Conservation (phyloP, 768 basidiomycete species). For the Coprinopsis strossmayeri region DNA sequence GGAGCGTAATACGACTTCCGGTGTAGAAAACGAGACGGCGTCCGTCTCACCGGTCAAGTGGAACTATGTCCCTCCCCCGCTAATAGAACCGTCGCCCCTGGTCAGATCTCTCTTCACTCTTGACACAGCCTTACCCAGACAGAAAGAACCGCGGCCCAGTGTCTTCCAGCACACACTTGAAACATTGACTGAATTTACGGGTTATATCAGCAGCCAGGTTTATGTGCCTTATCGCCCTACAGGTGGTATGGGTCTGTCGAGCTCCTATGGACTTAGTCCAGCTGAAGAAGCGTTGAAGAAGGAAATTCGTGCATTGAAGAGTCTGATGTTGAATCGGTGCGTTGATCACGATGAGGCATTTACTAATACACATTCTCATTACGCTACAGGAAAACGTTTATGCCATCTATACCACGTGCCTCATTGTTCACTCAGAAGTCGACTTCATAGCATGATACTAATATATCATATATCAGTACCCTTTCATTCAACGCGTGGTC, state of each 20-base stretch:
- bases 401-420: constrained; percentile 25
- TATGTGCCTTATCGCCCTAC: constrained; percentile 44
- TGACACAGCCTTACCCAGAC: constrained; percentile 29
- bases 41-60: constrained; percentile 30
- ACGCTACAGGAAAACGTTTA: constrained; percentile 31
- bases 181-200: constrained; percentile 65
- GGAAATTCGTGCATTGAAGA: constrained; percentile 74
- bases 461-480: no score
- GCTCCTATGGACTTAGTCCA: constrained; percentile 22
- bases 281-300: constrained; percentile 65
- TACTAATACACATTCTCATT: not conserved
- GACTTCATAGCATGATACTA: not conserved
- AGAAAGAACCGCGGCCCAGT: constrained; percentile 22
- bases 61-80: constrained; percentile 30
- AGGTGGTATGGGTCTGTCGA: constrained; percentile 21
- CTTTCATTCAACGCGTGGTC: no score
- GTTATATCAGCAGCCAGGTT: constrained; percentile 71
- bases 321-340: constrained; percentile 69
- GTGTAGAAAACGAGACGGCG: constrained; percentile 15
- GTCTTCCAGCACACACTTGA: constrained; percentile 59
- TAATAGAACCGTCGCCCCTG: constrained; percentile 29
- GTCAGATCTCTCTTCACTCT: constrained; percentile 30
- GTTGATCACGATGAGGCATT: constrained; percentile 6
- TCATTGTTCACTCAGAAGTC: constrained; percentile 10
- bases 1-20: constrained; percentile 21